Percentiles rank a stretch among this genome's conserved stretches.
Evolutionary conservation across 2,329 filamentous ascomycete genomes (phyloP).

Genomic region (Graphilbum ipis-grandicollis): DNA sequence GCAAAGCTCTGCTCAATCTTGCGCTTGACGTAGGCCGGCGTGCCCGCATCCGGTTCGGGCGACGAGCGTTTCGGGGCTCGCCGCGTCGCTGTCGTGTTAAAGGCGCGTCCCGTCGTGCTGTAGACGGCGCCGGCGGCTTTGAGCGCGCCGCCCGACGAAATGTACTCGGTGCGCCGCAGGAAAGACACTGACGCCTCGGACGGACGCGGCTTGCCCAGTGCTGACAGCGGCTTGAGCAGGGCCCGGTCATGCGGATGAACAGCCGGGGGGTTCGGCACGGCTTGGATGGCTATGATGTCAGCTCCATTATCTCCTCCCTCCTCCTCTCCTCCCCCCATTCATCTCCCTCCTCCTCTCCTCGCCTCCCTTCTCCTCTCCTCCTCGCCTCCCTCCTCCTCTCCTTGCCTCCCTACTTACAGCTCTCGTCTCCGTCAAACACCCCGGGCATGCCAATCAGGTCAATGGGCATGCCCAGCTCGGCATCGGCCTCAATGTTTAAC

Average conservation of each 20-base stretch:
- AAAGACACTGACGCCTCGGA: slow-evolving; percentile 74
- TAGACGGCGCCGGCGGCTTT: slow-evolving; percentile 18
- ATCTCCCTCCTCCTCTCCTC: background rate
- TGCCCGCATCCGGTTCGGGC: slow-evolving; percentile 30
- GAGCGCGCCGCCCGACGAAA: slow-evolving; percentile 43
- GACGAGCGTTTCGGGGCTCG: slow-evolving; percentile 23
- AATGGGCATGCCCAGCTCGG: slow-evolving; percentile 92
- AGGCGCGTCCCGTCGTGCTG: background rate
- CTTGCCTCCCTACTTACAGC: slow-evolving; percentile 41
- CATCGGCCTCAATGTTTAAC: slow-evolving; percentile 91
- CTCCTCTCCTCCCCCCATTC: background rate
- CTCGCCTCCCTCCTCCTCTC: background rate
- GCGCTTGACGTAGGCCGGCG: slow-evolving; percentile 47
- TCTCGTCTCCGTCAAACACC: slow-evolving; percentile 88
- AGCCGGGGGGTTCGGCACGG: slow-evolving; percentile 50
- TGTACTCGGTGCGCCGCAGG: slow-evolving; percentile 90
- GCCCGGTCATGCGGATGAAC: slow-evolving; percentile 72
- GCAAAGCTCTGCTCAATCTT: slow-evolving; percentile 49
- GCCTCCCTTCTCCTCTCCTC: too few relatives aligned
- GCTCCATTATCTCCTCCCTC: background rate
- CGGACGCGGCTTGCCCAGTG: slow-evolving; percentile 68
- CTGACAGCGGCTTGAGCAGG: slow-evolving; percentile 67
- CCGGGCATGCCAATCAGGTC: slow-evolving; percentile 90
- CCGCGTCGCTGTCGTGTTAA: slow-evolving; percentile 14
- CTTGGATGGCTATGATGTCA: slow-evolving; percentile 52